These are phyloP conservation scores for Kodamaea fungicola DNA, from an alignment of 1,139 yeast genomes.

Conservation along the genomic window DNA sequence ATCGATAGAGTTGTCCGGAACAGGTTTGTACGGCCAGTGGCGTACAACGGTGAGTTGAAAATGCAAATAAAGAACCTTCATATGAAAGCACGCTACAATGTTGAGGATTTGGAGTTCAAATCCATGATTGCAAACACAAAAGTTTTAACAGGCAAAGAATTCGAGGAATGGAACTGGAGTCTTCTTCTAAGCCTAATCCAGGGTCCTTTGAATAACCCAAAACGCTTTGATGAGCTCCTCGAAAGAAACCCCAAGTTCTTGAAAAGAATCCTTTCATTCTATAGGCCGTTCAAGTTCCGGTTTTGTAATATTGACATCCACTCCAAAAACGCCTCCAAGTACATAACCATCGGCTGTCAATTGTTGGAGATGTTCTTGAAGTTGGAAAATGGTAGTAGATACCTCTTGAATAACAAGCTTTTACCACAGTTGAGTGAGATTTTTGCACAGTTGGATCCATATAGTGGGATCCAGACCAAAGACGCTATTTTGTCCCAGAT, in stretches of 20 bases:
- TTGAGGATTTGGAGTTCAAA: slow-evolving; percentile 73
- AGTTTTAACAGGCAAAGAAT: slow-evolving; percentile 76
- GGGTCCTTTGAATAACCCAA: slow-evolving; percentile 75
- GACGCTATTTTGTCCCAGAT: slow-evolving; percentile 70
- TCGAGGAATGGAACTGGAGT: slow-evolving; percentile 86
- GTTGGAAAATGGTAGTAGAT: slow-evolving; percentile 61
- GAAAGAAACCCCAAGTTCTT: slow-evolving; percentile 77
- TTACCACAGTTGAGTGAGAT: slow-evolving; percentile 86
- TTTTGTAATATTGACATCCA: slow-evolving; percentile 52
- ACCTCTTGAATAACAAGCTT: slow-evolving; percentile 69
- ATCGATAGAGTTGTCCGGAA: slow-evolving; percentile 41
- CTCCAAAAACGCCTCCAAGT: slow-evolving; percentile 50
- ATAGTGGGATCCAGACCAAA: slow-evolving; percentile 66
- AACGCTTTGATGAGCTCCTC: slow-evolving; percentile 71
- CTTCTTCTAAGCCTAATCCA: slow-evolving; percentile 62
- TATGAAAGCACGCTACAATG: slow-evolving; percentile 45
- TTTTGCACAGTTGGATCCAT: slow-evolving; percentile 80
- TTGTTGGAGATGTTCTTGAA: slow-evolving; percentile 64
- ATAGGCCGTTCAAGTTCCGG: slow-evolving; percentile 84
- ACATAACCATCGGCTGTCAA: slow-evolving; percentile 69
- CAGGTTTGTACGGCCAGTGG: slow-evolving; percentile 22
- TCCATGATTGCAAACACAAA: slow-evolving; percentile 63
- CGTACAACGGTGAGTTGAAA: slow-evolving; percentile 15
- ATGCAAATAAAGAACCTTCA: slow-evolving; percentile 36
- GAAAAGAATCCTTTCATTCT: slow-evolving; percentile 80